Evolutionary conservation across 805 yeast genomes (phyloP), one percentile per base, ranked within the genome.

Genomic region (Candida maltosa): DNA sequence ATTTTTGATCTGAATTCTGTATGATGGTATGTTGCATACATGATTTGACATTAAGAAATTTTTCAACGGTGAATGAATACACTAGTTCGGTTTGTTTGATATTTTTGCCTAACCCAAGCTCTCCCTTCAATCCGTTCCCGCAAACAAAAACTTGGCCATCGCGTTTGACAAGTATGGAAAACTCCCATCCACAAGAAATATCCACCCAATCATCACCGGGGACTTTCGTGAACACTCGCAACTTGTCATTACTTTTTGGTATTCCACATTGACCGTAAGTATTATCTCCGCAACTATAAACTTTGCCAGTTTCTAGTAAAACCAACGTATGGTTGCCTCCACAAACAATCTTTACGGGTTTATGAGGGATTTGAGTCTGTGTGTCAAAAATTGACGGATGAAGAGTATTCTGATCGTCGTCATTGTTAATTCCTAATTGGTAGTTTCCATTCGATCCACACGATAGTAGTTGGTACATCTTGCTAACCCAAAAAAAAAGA

Each of bases 321-420:
- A 87, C 41, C 12, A 86, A 47, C 0, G 95, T 81, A 53, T 91
- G 97, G 47, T 89, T 89, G 0, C 97, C 97, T 4, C 96, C 97
- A 47, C 88, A 78, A 1, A 69, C 72, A 9, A 88, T 64, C 44
- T 66, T 63, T 32, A 50, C 35, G 0, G 80, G 71, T n/a, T 34
- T 41, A 3, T 23, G 12, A 7, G 36, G 33, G 12, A 46, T 18
- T 6, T 23, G 20, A 8, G 39, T 46, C 21, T 22, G 32, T 6
- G 30, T 15, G 4, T 16, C 27, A 35, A 61, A 53, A 21, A 20
- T 24, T 11, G 48, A 45, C 2, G 45, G 38, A 24, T 31, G 44
- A 0, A 66, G 39, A 4, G 25, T 29, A 31, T 44, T 39, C 23
- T 51, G 49, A 38, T 67, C 97, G 1, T 70, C 71, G 23, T 60